phyloP scores from a whole-genome alignment of 2,329 filamentous ascomycete genomes.

The Rachicladosporium sp. region DNA sequence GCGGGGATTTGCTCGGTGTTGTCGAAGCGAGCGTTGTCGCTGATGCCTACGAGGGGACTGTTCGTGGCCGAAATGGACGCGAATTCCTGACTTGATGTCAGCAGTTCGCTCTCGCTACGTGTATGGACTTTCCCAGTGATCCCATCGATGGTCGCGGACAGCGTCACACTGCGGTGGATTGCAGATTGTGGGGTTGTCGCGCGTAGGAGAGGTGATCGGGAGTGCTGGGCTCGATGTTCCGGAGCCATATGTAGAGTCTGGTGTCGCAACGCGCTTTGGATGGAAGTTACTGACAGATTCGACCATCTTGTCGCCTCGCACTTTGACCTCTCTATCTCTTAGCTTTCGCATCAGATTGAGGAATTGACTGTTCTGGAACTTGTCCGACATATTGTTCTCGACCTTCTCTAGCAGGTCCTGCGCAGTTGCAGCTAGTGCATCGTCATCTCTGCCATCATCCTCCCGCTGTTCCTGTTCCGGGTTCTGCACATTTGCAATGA shows the following conservation, averaged over 20 bases:
- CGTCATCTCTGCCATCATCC: conserved; percentile 53
- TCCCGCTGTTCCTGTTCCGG: conserved; percentile 13
- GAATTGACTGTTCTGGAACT: conserved; percentile 70
- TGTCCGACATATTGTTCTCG: conserved; percentile 53
- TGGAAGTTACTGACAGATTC: conserved; percentile 29
- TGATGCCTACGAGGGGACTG: conserved; percentile 16
- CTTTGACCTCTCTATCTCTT: conserved; percentile 57
- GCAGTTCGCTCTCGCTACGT: conserved; percentile 10
- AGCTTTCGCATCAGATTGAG: conserved; percentile 64
- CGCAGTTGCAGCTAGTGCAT: conserved; percentile 62
- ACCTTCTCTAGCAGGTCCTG: conserved; percentile 58
- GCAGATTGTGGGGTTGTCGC: conserved; percentile 5
- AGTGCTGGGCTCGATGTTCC: conserved; percentile 7
- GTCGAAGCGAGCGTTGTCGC: conserved; percentile 12
- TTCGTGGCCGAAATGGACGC: conserved; percentile 11
- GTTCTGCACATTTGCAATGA: conserved; percentile 1
- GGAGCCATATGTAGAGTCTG: conserved; percentile 12
- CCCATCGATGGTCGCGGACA: conserved; percentile 16
- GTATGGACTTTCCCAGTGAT: conserved; percentile 24
- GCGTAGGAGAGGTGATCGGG: neutral
- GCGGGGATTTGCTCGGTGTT: conserved; percentile 8
- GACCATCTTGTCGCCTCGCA: conserved; percentile 59
- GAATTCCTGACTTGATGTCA: conserved; percentile 17
- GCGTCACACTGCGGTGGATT: conserved; percentile 5
- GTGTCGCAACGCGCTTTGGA: conserved; percentile 8